Conservation (phyloP, 169 alveolate genomes). For the Miamiensis avidus region DNA sequence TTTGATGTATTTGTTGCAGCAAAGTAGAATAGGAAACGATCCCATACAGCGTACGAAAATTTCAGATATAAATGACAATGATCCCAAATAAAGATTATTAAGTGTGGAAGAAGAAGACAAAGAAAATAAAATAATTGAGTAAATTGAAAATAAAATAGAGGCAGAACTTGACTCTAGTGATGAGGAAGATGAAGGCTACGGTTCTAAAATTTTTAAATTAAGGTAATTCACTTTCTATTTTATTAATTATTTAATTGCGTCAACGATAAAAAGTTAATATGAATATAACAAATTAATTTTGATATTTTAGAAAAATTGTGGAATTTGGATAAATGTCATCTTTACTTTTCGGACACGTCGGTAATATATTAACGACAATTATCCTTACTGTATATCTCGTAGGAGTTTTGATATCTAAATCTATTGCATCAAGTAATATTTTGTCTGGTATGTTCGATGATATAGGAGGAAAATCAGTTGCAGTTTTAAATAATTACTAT, state of each 20-base stretch:
- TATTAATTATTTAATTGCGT: too few species aligned
- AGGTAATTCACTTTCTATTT: too few species aligned
- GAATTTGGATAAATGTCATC: slow-evolving; percentile 19
- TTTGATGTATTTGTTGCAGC: neutral
- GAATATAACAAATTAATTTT: neutral
- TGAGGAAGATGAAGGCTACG: neutral
- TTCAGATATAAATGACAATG: neutral
- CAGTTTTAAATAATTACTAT: neutral
- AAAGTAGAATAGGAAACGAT: slow-evolving; percentile 1
- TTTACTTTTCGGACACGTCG: slow-evolving; percentile 5
- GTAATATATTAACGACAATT: neutral
- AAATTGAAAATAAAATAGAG: neutral
- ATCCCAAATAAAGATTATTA: neutral
- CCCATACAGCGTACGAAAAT: neutral
- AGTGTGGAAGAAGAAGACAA: neutral
- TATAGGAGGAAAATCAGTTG: neutral
- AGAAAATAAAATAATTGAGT: neutral
- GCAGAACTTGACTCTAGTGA: neutral
- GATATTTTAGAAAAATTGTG: neutral
- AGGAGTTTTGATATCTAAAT: slow-evolving; percentile 19
- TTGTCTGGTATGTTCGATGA: slow-evolving; percentile 2
- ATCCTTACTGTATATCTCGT: neutral
- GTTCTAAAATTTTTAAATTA: too few species aligned
- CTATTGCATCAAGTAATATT: slow-evolving; percentile 5
- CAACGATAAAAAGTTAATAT: too few species aligned